Conservation (phyloP, 2,329 filamentous ascomycete genomes). For the Fusarium coicis region DNA sequence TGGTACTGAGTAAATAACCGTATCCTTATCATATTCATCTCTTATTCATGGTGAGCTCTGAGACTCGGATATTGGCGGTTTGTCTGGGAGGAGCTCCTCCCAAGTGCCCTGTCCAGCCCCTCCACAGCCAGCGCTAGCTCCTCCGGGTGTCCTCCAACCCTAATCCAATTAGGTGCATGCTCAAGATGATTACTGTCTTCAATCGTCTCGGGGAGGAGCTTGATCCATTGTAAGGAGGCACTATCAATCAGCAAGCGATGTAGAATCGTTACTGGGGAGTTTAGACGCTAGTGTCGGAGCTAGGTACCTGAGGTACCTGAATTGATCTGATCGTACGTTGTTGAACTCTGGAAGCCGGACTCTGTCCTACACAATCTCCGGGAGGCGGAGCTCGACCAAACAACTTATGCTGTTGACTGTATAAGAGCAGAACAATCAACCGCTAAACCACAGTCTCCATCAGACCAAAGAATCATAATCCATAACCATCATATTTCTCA, state of each 20-base stretch:
- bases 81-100: slow-evolving; percentile 24
- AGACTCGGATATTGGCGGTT: not conserved
- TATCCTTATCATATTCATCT: not conserved
- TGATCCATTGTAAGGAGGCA: not conserved
- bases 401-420: not conserved
- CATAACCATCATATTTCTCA: not conserved
- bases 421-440: slow-evolving; percentile 17
- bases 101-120: not conserved
- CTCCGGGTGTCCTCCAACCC: not conserved
- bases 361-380: not conserved
- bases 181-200: not conserved
- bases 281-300: not conserved
- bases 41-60: not conserved
- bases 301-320: not conserved
- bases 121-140: slow-evolving; percentile 4
- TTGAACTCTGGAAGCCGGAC: not conserved
- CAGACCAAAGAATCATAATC: not conserved
- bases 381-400: slow-evolving; percentile 7
- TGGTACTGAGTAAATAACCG: not conserved
- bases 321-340: not conserved
- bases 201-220: not conserved
- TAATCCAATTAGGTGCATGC: not conserved
- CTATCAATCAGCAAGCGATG: not conserved
- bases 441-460: not conserved
- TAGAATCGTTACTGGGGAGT: accelerated